Percentiles rank a stretch among this genome's conserved stretches.
Conservation (phyloP, 208 protist genomes). For the Trypanosoma melophagium region DNA sequence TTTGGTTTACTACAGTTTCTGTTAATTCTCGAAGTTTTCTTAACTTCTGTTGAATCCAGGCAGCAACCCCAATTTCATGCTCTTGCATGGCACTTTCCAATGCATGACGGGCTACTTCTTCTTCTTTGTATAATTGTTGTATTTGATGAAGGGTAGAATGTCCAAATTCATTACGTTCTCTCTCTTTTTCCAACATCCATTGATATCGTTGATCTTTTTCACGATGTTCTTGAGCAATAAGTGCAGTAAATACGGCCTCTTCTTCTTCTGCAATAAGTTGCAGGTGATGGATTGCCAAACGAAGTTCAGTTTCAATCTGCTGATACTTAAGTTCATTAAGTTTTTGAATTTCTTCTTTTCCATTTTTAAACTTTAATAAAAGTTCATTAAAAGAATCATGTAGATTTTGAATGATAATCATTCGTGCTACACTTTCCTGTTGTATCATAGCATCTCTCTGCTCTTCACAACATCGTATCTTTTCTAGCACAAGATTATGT, state of each 20-base stretch:
- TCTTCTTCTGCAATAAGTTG: slow-evolving; percentile 45
- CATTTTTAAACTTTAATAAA: slow-evolving; percentile 36
- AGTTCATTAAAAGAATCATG: slow-evolving; percentile 30
- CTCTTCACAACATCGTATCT: slow-evolving; percentile 28
- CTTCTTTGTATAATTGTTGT: slow-evolving; percentile 26
- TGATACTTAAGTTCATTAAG: slow-evolving; percentile 17
- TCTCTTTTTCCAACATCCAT: slow-evolving; percentile 42
- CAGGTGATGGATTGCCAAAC: slow-evolving; percentile 34
- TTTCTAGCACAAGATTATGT: slow-evolving; percentile 27
- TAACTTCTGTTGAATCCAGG: slow-evolving; percentile 33
- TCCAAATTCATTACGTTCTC: slow-evolving; percentile 12
- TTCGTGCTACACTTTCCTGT: slow-evolving; percentile 23
- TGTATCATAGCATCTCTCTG: slow-evolving; percentile 16
- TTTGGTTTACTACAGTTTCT: slow-evolving; percentile 15
- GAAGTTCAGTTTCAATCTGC: slow-evolving; percentile 20
- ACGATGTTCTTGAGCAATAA: slow-evolving; percentile 34
- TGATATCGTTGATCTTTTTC: slow-evolving; percentile 42
- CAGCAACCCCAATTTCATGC: slow-evolving; percentile 30
- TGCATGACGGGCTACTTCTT: slow-evolving; percentile 31
- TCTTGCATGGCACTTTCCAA: slow-evolving; percentile 24
- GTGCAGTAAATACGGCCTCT: slow-evolving; percentile 22
- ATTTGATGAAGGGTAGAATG: slow-evolving; percentile 13
- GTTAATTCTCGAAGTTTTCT: slow-evolving; percentile 36
- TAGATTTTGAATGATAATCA: slow-evolving; percentile 26
- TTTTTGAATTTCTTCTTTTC: slow-evolving; percentile 17